Evolutionary conservation across 805 yeast species (phyloP), one percentile per base, ranked within the genome.

Genomic region (Candida schatavii): DNA sequence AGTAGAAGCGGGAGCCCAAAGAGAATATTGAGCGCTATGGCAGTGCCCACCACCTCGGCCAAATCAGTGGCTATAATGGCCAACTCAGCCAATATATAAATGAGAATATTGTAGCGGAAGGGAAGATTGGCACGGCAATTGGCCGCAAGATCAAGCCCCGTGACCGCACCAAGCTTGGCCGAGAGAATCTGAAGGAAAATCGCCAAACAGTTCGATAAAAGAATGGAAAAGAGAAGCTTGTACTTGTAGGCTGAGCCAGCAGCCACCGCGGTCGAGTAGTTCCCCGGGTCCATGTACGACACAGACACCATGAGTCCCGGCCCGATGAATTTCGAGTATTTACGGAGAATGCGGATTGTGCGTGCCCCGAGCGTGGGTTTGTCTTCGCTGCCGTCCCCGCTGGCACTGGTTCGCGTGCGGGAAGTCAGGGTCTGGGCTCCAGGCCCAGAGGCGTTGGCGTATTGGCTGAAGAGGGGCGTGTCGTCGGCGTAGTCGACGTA

Each of bases 1-100:
- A 80, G 71, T 5, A 87, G 73, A 15, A 93, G 67, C 0, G 98
- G 98, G 5, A 93, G 68, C 2, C 78, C 75, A 57, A 90, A 80
- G 33, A 93, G 66, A 42, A 91, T 88, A 52, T 93, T 88, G 43
- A 91, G 72, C 0, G 98, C 84, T 43, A 91, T 88, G 3, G 98
- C 97, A 3, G 97, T 88, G n/a, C 99, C 99, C 20, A 93, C 91
- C 27, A 91, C 96, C 59, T 91, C 98, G 1, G 99, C 97, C 49
- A 93, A 75, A 65, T 91, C 99, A 0, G 98, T 91, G 2, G 97
- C 97, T 33, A 91, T 81, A 45, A 91, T 91, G 17, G 98, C 95
- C 15, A 84, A 66, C 56, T 91, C 98, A 0, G 97, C 95, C 46
- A 90, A 72, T 2, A 81, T 58, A 59, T 91, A 90, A 19, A 89